Conservation (phyloP, 2,329 filamentous ascomycete genomes). For the Fusarium sp. region DNA sequence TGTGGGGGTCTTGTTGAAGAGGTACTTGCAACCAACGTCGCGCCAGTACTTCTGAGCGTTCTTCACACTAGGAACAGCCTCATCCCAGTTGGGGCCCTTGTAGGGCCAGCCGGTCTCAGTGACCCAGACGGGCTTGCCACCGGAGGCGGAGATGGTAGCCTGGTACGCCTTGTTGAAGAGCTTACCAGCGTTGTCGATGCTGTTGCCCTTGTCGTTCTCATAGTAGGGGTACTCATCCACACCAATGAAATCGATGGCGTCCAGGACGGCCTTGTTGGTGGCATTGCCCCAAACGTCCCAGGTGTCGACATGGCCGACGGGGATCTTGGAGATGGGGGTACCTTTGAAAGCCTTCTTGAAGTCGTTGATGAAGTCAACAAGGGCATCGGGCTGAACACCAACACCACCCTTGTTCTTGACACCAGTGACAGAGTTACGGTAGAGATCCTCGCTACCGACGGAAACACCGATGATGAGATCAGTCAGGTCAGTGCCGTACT, state of each 20-base stretch:
- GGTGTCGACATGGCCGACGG: constrained; percentile 75
- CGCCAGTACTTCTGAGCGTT: constrained; percentile 75
- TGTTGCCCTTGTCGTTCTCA: constrained; percentile 66
- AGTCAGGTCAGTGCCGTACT: constrained; percentile 62
- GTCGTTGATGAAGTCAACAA: constrained; percentile 74
- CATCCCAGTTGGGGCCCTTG: constrained; percentile 62
- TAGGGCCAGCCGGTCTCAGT: constrained; percentile 76
- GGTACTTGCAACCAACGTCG: constrained; percentile 67
- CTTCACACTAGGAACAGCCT: constrained; percentile 63
- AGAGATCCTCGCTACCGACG: constrained; percentile 75
- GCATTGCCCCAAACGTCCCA: constrained; percentile 72
- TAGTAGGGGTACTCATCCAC: constrained; percentile 76
- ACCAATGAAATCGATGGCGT: constrained; percentile 72
- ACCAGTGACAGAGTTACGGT: constrained; percentile 71
- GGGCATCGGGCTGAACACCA: constrained; percentile 67
- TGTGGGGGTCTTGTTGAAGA: constrained; percentile 65
- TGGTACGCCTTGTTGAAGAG: constrained; percentile 66
- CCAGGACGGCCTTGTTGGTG: constrained; percentile 69
- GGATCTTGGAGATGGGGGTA: constrained; percentile 57
- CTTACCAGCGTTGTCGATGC: constrained; percentile 63
- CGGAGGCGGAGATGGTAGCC: constrained; percentile 57
- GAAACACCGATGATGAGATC: constrained; percentile 72
- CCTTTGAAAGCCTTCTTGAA: constrained; percentile 68
- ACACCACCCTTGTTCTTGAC: constrained; percentile 70
- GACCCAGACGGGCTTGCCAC: constrained; percentile 68